Percentiles rank a stretch among this genome's conserved stretches.
Conservation (phyloP, 345 rosid genomes). For the Turnera subulata region DNA sequence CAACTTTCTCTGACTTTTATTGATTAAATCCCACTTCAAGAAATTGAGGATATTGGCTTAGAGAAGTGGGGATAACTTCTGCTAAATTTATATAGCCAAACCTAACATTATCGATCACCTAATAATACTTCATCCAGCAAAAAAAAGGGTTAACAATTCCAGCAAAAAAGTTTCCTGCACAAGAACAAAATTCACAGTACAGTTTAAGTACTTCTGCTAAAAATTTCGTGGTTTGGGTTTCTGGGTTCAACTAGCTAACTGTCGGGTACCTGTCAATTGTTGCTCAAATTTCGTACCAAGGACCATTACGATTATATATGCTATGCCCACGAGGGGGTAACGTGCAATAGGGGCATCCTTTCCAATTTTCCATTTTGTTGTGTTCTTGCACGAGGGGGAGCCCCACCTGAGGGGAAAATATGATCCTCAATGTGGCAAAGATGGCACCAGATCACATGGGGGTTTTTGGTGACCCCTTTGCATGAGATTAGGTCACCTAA, state of each 20-base stretch:
- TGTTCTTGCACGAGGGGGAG: constrained; percentile 13
- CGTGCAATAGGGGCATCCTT: constrained; percentile 35
- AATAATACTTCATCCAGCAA: too few species aligned
- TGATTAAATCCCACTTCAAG: too few species aligned
- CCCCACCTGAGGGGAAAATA: constrained; percentile 2
- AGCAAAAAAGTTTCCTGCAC: too few species aligned
- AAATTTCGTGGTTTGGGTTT: too few species aligned
- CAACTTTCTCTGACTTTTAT: too few species aligned
- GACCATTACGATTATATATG: constrained; percentile 36
- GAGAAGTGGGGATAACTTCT: too few species aligned
- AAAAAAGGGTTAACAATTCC: too few species aligned
- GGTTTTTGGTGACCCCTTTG: constrained; percentile 19
- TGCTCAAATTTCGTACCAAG: constrained; percentile 23
- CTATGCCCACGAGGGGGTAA: constrained; percentile 48
- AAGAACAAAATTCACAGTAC: too few species aligned
- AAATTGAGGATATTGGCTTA: too few species aligned
- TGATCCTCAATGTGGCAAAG: constrained; percentile 29
- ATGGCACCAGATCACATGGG: constrained; percentile 40
- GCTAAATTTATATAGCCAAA: too few species aligned
- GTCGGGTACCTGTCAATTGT: constrained; percentile 37
- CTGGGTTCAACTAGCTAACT: not conserved
- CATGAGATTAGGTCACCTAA: constrained; percentile 28
- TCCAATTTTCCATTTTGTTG: constrained; percentile 13
- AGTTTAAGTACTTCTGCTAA: too few species aligned
- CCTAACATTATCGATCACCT: too few species aligned